A percentile compares a stretch with the other conserved stretches of the same genome.
Evolutionary conservation across 176 grass and related monocot species (phyloP).

Genomic region (Cocos nucifera): DNA sequence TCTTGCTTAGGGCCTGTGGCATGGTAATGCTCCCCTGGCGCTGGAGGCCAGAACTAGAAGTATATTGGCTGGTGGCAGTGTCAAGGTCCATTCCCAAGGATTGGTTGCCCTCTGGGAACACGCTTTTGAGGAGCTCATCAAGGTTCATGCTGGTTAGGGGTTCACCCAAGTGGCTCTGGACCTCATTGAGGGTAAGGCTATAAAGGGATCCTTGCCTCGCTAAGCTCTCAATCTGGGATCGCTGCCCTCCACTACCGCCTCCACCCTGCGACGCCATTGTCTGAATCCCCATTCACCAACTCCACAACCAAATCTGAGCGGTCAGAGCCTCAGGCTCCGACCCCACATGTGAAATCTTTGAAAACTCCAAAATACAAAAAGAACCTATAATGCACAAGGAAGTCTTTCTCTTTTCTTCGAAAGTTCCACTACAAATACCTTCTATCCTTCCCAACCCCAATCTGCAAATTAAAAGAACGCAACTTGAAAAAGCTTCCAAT

Average conservation of each 20-base stretch:
- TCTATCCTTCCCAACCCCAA: background rate
- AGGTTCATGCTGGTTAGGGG: slow-evolving; percentile 71
- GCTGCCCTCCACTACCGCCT: slow-evolving; percentile 6
- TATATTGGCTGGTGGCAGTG: background rate
- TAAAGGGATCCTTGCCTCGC: slow-evolving; percentile 54
- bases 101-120: slow-evolving; percentile 22
- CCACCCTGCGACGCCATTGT: slow-evolving; percentile 43
- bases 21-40: slow-evolving; percentile 17
- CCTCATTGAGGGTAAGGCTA: slow-evolving; percentile 55
- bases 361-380: too few species aligned
- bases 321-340: background rate
- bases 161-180: slow-evolving; percentile 64
- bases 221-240: slow-evolving; percentile 16
- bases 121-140: slow-evolving; percentile 51
- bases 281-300: slow-evolving; percentile 39
- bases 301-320: background rate
- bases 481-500: background rate
- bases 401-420: background rate
- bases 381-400: background rate
- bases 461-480: slow-evolving; percentile 1
- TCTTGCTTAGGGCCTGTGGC: slow-evolving; percentile 20
- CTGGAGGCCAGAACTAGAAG: background rate
- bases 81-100: background rate
- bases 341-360: slow-evolving; percentile 3
- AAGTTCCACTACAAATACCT: background rate